These are phyloP conservation scores for Hygrocybe coccinea DNA, from an alignment of 768 basidiomycete genomes.

Conservation along the genomic window DNA sequence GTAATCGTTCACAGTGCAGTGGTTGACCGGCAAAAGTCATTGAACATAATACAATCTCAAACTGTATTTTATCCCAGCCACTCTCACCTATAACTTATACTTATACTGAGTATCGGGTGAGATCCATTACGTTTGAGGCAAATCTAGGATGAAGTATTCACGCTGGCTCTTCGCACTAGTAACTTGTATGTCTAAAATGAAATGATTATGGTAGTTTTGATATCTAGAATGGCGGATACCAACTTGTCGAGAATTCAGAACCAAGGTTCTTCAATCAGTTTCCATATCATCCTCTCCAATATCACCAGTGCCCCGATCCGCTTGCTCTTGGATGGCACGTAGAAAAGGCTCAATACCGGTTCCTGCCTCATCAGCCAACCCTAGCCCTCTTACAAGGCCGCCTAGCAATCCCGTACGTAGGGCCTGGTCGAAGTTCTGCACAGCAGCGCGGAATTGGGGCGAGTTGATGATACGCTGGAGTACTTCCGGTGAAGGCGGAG, in stretches of 20 bases:
- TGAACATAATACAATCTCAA: constrained; percentile 27
- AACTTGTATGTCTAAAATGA: too few relatives aligned
- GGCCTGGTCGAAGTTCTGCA: constrained; percentile 78
- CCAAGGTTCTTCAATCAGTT: constrained; percentile 48
- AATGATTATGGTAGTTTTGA: too few relatives aligned
- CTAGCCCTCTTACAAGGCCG: constrained; percentile 69
- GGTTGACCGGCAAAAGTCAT: constrained; percentile 76
- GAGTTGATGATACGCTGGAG: constrained; percentile 74
- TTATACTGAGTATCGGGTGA: too few relatives aligned
- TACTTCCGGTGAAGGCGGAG: constrained; percentile 61
- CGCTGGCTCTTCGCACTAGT: neutral
- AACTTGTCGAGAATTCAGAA: neutral
- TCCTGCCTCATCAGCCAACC: constrained; percentile 82
- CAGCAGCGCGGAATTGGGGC: constrained; percentile 77
- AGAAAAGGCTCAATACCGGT: constrained; percentile 74
- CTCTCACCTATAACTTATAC: too few relatives aligned
- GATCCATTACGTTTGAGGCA: too few relatives aligned
- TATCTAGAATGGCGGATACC: too few relatives aligned
- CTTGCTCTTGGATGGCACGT: constrained; percentile 74
- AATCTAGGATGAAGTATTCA: neutral
- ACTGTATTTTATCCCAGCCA: neutral
- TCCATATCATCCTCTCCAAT: constrained; percentile 61
- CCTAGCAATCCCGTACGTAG: constrained; percentile 76
- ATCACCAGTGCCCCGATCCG: constrained; percentile 41
- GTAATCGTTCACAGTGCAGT: constrained; percentile 48